Evolutionary conservation across 2,329 filamentous ascomycete species (phyloP).

Genomic region (Fusarium keratoplasticum): DNA sequence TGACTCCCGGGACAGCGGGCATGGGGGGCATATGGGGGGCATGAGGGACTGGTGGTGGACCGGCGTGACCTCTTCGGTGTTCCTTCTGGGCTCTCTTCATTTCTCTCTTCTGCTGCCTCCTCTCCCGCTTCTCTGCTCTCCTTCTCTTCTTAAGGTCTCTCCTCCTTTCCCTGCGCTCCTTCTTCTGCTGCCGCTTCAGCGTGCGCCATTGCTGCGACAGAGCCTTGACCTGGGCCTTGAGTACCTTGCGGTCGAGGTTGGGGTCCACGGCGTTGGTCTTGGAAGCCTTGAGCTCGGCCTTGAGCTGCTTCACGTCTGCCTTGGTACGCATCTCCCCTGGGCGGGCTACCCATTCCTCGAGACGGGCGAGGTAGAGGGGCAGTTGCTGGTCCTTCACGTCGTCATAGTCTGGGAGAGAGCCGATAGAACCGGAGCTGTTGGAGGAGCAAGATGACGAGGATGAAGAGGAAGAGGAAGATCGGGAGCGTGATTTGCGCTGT

Average conservation of each 20-base stretch:
- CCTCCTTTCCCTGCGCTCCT: constrained; percentile 46
- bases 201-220: constrained; percentile 57
- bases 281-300: constrained; percentile 57
- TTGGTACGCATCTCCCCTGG: constrained; percentile 63
- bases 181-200: constrained; percentile 48
- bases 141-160: constrained; percentile 44
- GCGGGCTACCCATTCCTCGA: constrained; percentile 62
- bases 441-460: constrained; percentile 50
- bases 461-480: constrained; percentile 51
- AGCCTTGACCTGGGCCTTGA: constrained; percentile 58
- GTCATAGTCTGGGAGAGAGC: constrained; percentile 66
- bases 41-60: constrained; percentile 12
- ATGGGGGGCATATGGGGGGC: constrained; percentile 15
- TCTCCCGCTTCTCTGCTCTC: constrained; percentile 49
- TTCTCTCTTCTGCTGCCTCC: constrained; percentile 47
- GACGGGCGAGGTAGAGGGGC: constrained; percentile 56
- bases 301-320: constrained; percentile 55
- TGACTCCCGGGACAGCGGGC: constrained; percentile 1
- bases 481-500: constrained; percentile 37
- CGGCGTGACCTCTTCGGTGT: constrained; percentile 38
- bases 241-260: constrained; percentile 44
- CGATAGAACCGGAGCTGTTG: constrained; percentile 55
- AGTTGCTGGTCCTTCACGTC: constrained; percentile 62
- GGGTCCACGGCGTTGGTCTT: constrained; percentile 33
- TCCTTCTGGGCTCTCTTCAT: constrained; percentile 47